Evolutionary conservation across 1,284 basidiomycete genomes (phyloP).

Genomic region (Anthracocystis setariae): DNA sequence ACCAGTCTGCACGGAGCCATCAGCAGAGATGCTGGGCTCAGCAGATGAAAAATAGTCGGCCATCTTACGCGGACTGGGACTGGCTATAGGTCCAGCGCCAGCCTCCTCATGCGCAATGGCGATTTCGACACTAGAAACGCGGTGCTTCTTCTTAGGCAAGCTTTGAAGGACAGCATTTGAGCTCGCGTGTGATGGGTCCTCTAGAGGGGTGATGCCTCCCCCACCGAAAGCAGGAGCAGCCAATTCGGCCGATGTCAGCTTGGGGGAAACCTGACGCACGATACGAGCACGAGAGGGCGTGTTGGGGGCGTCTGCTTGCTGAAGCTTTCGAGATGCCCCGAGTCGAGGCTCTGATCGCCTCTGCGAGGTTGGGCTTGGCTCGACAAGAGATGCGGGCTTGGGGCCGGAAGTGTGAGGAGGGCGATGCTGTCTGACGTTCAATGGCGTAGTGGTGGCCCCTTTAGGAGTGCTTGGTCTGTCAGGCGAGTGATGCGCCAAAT

Average conservation of each 20-base stretch:
- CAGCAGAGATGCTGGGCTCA: background rate
- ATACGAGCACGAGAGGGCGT: conserved; percentile 24
- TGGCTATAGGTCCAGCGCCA: conserved; percentile 40
- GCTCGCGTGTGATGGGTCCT: conserved; percentile 6
- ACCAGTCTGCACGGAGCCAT: conserved; percentile 2
- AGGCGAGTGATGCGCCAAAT: conserved; percentile 26
- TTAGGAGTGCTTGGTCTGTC: conserved; percentile 28
- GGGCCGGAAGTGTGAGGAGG: conserved; percentile 38
- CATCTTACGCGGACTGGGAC: conserved; percentile 42
- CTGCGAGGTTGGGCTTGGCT: conserved; percentile 40
- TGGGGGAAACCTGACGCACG: background rate
- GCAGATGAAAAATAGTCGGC: conserved; percentile 29
- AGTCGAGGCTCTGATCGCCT: conserved; percentile 26
- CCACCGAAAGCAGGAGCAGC: too few species aligned
- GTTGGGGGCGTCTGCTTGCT: background rate
- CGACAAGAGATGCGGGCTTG: conserved; percentile 27
- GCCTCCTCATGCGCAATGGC: conserved; percentile 52
- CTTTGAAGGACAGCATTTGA: conserved; percentile 23
- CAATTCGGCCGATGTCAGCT: background rate
- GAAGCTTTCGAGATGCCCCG: conserved; percentile 2
- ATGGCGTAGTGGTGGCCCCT: conserved; percentile 26
- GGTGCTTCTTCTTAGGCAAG: conserved; percentile 48
- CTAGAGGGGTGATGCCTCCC: conserved; percentile 7
- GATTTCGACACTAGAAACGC: conserved; percentile 37
- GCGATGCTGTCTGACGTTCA: conserved; percentile 33